Evolutionary conservation across 2,329 filamentous ascomycete genomes (phyloP).

Genomic region (Capronia americana): DNA sequence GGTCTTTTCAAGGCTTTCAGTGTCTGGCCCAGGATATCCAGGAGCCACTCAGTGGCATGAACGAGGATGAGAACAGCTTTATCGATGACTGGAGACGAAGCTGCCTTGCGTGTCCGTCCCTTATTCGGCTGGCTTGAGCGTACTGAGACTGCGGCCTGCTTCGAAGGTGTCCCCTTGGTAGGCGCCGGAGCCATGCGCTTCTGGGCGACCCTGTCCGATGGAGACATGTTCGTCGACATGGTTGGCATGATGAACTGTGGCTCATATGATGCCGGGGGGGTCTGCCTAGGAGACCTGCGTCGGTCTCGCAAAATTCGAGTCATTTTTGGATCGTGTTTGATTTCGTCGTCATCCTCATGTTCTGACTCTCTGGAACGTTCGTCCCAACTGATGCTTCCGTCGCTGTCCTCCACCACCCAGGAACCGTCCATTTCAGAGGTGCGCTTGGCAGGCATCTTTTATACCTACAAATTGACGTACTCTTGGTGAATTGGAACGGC

Average conservation of each 20-base stretch:
- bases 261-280: conserved; percentile 12
- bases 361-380: conserved; percentile 18
- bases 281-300: conserved; percentile 7
- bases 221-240: conserved; percentile 15
- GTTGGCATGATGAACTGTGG: conserved; percentile 40
- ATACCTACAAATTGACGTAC: not conserved
- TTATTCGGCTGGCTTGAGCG: conserved; percentile 4
- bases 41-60: conserved; percentile 26
- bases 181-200: conserved; percentile 18
- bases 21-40: conserved; percentile 50
- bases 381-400: conserved; percentile 29
- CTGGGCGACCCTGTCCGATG: conserved; percentile 20
- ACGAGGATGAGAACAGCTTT: conserved; percentile 17
- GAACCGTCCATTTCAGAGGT: conserved; percentile 25
- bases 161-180: conserved; percentile 6
- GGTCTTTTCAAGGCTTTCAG: conserved; percentile 69
- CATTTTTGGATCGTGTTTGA: conserved; percentile 8
- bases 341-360: conserved; percentile 14
- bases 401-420: conserved; percentile 30
- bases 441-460: conserved; percentile 18
- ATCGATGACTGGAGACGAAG: conserved; percentile 19
- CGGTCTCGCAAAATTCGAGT: conserved; percentile 6
- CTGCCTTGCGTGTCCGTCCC: not conserved
- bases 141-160: conserved; percentile 3
- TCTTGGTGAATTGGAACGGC: not conserved